Evolutionary conservation across 139 green algal species (phyloP).

Genomic region (Gonium pectorale): DNA sequence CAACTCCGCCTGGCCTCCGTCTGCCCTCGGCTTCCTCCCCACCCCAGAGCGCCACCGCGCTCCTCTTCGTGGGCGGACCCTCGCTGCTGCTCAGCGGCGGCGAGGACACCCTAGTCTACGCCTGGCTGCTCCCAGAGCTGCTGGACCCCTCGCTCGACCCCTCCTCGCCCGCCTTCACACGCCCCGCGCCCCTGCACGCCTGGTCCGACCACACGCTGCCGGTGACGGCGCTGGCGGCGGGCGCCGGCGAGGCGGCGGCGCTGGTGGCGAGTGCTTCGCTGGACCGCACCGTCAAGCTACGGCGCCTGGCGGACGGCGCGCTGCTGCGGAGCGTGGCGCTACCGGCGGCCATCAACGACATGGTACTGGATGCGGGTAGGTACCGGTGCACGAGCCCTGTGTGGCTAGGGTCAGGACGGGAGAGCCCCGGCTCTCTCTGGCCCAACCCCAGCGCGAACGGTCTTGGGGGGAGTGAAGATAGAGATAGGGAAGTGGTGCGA

Average conservation of each 20-base stretch:
- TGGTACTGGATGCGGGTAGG: slow-evolving; percentile 69
- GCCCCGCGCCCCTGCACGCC: slow-evolving; percentile 69
- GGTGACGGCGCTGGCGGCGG: slow-evolving; percentile 75
- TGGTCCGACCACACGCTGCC: slow-evolving; percentile 91
- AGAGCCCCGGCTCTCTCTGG: no score
- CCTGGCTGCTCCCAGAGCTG: slow-evolving; percentile 84
- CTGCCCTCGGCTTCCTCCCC: no score
- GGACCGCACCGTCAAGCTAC: slow-evolving; percentile 85
- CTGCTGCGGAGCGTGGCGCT: slow-evolving; percentile 74
- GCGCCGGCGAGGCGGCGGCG: slow-evolving; percentile 62
- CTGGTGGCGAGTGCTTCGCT: slow-evolving; percentile 76
- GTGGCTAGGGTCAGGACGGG: no score
- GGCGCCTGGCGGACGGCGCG: slow-evolving; percentile 63
- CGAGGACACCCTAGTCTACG: slow-evolving; percentile 83
- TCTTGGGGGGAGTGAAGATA: no score
- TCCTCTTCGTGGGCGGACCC: slow-evolving; percentile 79
- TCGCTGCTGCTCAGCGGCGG: slow-evolving; percentile 81
- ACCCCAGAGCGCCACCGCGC: slow-evolving; percentile 76
- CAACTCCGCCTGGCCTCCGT: no score
- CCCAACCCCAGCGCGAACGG: no score
- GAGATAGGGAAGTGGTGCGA: no score
- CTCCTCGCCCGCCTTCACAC: slow-evolving; percentile 7
- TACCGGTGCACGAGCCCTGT: no score
- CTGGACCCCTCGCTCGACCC: slow-evolving; percentile 69
- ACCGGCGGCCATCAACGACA: slow-evolving; percentile 66